phyloP scores from a whole-genome alignment of 1,139 yeast genomes.

The Suhomyces bolitotheri region DNA sequence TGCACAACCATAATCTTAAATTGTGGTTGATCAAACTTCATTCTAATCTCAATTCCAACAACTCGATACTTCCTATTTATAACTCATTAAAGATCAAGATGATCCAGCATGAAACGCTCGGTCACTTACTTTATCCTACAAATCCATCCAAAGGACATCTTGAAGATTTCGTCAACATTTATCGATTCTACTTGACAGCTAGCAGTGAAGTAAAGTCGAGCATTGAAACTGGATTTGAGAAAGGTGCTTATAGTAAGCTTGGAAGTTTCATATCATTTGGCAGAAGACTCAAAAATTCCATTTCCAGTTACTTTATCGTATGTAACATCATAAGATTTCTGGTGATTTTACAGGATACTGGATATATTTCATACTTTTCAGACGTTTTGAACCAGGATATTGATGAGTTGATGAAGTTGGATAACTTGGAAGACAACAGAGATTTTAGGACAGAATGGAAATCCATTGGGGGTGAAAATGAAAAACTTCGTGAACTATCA shows the following conservation, averaged over 20 bases:
- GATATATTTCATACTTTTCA: slow-evolving; percentile 31
- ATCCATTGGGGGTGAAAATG: slow-evolving; percentile 2
- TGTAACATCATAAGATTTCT: slow-evolving; percentile 37
- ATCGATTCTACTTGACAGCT: slow-evolving; percentile 52
- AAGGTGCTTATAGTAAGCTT: slow-evolving; percentile 59
- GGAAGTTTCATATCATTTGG: slow-evolving; percentile 60
- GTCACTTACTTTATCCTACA: slow-evolving; percentile 51
- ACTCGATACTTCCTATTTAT: slow-evolving; percentile 52
- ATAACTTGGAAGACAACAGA: slow-evolving; percentile 43
- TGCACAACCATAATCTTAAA: slow-evolving; percentile 64
- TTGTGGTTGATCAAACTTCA: slow-evolving; percentile 73
- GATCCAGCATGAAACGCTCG: slow-evolving; percentile 76
- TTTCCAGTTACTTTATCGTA: slow-evolving; percentile 35
- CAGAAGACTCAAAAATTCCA: slow-evolving; percentile 38
- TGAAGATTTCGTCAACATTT: slow-evolving; percentile 31
- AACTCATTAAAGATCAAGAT: slow-evolving; percentile 64
- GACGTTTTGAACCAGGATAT: slow-evolving; percentile 15
- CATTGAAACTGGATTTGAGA: slow-evolving; percentile 52
- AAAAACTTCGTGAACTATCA: not conserved
- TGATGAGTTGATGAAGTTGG: slow-evolving; percentile 11
- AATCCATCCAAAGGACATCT: slow-evolving; percentile 30
- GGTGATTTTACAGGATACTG: slow-evolving; percentile 38
- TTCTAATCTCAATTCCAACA: slow-evolving; percentile 55
- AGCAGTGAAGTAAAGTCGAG: slow-evolving; percentile 49
- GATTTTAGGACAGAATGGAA: slow-evolving; percentile 52